Evolutionary conservation across 768 basidiomycete genomes (phyloP).

Genomic region (Boletus rex-veris): DNA sequence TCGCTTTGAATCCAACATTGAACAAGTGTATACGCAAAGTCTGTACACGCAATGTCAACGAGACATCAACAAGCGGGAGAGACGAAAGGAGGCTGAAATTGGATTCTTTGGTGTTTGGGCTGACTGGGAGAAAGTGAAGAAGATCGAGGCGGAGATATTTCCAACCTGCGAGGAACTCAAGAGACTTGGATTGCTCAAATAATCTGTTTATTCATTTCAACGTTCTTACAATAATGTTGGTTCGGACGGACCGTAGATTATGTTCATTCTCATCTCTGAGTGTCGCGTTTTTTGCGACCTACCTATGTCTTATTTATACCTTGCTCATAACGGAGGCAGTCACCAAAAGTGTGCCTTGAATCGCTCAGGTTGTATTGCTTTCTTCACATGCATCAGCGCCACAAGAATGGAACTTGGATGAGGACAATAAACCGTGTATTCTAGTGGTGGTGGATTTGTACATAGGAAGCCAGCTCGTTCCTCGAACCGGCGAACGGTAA

Average conservation of each 20-base stretch:
- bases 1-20: slow-evolving; percentile 73
- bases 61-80: slow-evolving; percentile 63
- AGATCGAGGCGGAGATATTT: slow-evolving; percentile 66
- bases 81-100: slow-evolving; percentile 68
- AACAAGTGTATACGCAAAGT: slow-evolving; percentile 67
- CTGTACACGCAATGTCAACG: slow-evolving; percentile 71
- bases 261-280: slow-evolving; percentile 4
- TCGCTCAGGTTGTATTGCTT: too few relatives aligned
- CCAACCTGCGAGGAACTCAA: slow-evolving; percentile 77
- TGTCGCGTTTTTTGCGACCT: neutral
- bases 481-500: neutral
- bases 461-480: slow-evolving; percentile 2
- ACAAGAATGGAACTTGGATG: slow-evolving; percentile 13
- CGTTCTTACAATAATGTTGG: slow-evolving; percentile 8
- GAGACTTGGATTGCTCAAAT: slow-evolving; percentile 54
- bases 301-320: slow-evolving; percentile 30
- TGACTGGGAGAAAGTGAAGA: slow-evolving; percentile 84
- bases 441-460: slow-evolving; percentile 10
- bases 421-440: slow-evolving; percentile 10
- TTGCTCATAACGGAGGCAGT: neutral
- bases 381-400: slow-evolving; percentile 1
- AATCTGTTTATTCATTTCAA: slow-evolving; percentile 10
- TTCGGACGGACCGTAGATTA: slow-evolving; percentile 9
- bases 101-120: slow-evolving; percentile 91
- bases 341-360: too few relatives aligned